These are phyloP conservation scores for Aureobasidium subglaciale DNA, from an alignment of 2,329 filamentous ascomycete genomes.

Conservation along the genomic window DNA sequence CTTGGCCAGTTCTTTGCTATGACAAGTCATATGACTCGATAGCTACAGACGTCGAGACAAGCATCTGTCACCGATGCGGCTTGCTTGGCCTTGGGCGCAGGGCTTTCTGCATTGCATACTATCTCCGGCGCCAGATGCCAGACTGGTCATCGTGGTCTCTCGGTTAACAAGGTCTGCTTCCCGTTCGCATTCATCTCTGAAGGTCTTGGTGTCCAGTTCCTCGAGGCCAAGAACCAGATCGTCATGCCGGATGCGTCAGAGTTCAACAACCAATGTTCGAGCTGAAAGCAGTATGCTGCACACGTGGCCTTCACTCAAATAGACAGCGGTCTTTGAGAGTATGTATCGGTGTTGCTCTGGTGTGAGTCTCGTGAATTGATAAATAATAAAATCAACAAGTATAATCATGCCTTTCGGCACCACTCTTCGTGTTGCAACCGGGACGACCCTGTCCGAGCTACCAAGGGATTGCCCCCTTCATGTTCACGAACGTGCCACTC, in stretches of 20 bases:
- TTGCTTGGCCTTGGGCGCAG: not conserved
- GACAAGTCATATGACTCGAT: not conserved
- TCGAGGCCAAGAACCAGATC: slow-evolving; percentile 37
- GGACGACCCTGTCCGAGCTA: too few species aligned
- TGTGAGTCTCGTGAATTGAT: not conserved
- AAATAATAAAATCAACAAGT: too few species aligned
- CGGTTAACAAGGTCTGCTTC: too few species aligned
- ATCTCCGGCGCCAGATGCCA: too few species aligned
- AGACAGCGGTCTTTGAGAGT: slow-evolving; percentile 32
- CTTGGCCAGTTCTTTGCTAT: too few species aligned
- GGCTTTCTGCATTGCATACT: not conserved
- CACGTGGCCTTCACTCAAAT: slow-evolving; percentile 29
- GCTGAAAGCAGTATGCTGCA: slow-evolving; percentile 31
- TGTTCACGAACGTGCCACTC: not conserved
- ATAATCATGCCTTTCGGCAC: too few species aligned
- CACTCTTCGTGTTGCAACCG: too few species aligned
- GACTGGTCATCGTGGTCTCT: too few species aligned
- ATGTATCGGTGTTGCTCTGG: not conserved
- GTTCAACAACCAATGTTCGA: slow-evolving; percentile 25
- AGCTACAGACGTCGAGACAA: not conserved
- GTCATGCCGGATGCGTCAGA: slow-evolving; percentile 22
- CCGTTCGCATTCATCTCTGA: too few species aligned
- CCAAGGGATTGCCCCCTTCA: not conserved
- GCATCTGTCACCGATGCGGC: not conserved
- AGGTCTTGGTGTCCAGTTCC: slow-evolving; percentile 50